A percentile compares a stretch with the other conserved stretches of the same genome.
These are phyloP conservation scores for Calycina herbarum DNA, from an alignment of 2,329 filamentous ascomycete species.

Conservation along the genomic window DNA sequence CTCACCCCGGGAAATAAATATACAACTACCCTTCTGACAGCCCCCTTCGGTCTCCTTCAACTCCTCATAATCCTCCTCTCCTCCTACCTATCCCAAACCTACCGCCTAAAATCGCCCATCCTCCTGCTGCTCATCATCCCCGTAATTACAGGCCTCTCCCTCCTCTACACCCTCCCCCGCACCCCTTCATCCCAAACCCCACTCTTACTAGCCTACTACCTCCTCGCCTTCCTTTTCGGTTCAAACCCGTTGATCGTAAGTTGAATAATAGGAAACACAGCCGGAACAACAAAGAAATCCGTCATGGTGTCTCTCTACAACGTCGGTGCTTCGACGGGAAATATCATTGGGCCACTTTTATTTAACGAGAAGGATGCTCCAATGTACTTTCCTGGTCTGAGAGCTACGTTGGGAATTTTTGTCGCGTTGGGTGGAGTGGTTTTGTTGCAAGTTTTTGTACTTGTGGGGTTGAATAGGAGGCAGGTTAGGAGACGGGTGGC, in stretches of 20 bases:
- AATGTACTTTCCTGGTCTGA: constrained; percentile 56
- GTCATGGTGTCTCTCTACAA: constrained; percentile 65
- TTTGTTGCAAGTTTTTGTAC: constrained; percentile 53
- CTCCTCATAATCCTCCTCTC: constrained; percentile 58
- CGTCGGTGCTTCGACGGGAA: constrained; percentile 60
- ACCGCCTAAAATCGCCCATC: constrained; percentile 56
- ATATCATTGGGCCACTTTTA: constrained; percentile 66
- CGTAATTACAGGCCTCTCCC: constrained; percentile 58
- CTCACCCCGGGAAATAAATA: constrained; percentile 25
- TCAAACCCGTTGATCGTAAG: constrained; percentile 65
- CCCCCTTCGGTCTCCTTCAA: constrained; percentile 65
- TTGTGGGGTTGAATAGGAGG: constrained; percentile 56
- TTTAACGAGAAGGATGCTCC: constrained; percentile 60
- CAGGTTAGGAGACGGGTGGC: constrained; percentile 55
- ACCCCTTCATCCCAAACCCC: constrained; percentile 44
- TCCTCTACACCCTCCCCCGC: constrained; percentile 56
- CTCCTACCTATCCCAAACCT: constrained; percentile 59
- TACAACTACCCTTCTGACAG: constrained; percentile 63
- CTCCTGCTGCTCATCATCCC: constrained; percentile 56
- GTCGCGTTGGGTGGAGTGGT: constrained; percentile 53
- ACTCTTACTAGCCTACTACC: constrained; percentile 62
- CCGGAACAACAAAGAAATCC: constrained; percentile 66
- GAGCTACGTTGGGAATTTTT: constrained; percentile 55
- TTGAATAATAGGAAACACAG: constrained; percentile 71
- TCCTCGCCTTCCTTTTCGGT: constrained; percentile 65